Percentiles rank a stretch among this genome's conserved stretches.
These are phyloP conservation scores for Plasmodium coatneyi DNA, from an alignment of 169 alveolate genomes.

Conservation along the genomic window DNA sequence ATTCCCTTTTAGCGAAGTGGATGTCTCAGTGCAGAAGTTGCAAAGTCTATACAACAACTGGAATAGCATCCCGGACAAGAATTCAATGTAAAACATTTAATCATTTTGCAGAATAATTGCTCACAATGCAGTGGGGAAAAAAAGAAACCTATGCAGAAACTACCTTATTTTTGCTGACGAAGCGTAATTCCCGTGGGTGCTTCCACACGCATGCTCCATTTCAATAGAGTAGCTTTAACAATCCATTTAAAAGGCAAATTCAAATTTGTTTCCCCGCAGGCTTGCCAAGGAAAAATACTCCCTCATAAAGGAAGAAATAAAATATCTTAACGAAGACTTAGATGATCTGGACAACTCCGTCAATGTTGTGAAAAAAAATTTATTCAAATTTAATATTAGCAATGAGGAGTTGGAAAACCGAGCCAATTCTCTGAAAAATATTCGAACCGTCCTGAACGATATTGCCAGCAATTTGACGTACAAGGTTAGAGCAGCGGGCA, in stretches of 20 bases:
- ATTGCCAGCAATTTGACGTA: slow-evolving; percentile 15
- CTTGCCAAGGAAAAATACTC: slow-evolving; percentile 58
- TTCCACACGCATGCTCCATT: not conserved
- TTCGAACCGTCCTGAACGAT: slow-evolving; percentile 23
- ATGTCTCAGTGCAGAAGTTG: slow-evolving; percentile 43
- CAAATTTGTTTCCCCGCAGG: slow-evolving; percentile 2
- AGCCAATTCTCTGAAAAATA: slow-evolving; percentile 30
- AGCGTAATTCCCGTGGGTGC: not conserved
- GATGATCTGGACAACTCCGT: slow-evolving; percentile 66
- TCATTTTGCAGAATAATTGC: not conserved
- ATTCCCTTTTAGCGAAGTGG: slow-evolving; percentile 52
- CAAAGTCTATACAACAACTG: slow-evolving; percentile 55
- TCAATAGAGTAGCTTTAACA: not conserved
- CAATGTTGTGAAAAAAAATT: slow-evolving; percentile 58
- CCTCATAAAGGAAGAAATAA: slow-evolving; percentile 69
- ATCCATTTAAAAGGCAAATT: not conserved
- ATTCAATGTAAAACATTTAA: slow-evolving; percentile 25
- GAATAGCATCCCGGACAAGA: slow-evolving; percentile 52
- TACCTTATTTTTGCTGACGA: not conserved
- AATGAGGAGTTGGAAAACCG: slow-evolving; percentile 59
- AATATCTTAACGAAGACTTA: slow-evolving; percentile 60
- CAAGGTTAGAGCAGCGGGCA: not conserved
- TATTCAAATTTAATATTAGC: slow-evolving; percentile 59
- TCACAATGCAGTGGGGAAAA: not conserved
- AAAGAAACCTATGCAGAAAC: not conserved